Evolutionary conservation across 2,329 filamentous ascomycete genomes (phyloP).

Genomic region (Fusarium odoratissimum): DNA sequence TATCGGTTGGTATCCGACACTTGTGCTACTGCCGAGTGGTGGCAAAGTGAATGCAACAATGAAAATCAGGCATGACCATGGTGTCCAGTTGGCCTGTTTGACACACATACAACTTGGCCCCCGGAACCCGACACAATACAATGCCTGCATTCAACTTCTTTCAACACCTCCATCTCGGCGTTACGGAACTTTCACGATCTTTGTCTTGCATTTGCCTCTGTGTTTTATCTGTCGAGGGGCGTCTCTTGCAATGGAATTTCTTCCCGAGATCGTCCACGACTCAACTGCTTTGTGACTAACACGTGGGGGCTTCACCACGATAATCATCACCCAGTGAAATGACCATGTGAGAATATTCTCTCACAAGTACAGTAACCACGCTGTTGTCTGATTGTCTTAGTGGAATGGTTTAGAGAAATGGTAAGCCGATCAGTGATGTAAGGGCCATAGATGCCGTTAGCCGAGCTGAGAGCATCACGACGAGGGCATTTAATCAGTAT

Average conservation of each 20-base stretch:
- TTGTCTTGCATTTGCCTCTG: constrained; percentile 1
- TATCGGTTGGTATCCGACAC: neutral
- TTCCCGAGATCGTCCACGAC: constrained; percentile 12
- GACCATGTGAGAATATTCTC: neutral
- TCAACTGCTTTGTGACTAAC: neutral
- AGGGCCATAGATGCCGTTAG: neutral
- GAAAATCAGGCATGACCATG: neutral
- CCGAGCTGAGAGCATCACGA: neutral
- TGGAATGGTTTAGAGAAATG: neutral
- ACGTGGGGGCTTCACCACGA: constrained; percentile 4
- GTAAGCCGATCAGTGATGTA: neutral
- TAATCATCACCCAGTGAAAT: neutral
- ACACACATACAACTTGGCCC: neutral
- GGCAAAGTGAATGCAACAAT: neutral
- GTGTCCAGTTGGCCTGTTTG: neutral
- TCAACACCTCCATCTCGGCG: neutral
- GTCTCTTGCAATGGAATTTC: constrained; percentile 7
- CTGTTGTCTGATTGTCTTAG: neutral
- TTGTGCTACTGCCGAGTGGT: neutral
- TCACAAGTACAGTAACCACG: neutral
- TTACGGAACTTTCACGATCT: constrained; percentile 8
- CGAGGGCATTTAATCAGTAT: neutral
- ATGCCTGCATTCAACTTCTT: neutral
- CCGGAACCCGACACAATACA: neutral
- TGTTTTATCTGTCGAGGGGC: neutral